A percentile compares a stretch with the other conserved stretches of the same genome.
Conservation (phyloP, 2,329 filamentous ascomycete species). For the Apiospora hydei region DNA sequence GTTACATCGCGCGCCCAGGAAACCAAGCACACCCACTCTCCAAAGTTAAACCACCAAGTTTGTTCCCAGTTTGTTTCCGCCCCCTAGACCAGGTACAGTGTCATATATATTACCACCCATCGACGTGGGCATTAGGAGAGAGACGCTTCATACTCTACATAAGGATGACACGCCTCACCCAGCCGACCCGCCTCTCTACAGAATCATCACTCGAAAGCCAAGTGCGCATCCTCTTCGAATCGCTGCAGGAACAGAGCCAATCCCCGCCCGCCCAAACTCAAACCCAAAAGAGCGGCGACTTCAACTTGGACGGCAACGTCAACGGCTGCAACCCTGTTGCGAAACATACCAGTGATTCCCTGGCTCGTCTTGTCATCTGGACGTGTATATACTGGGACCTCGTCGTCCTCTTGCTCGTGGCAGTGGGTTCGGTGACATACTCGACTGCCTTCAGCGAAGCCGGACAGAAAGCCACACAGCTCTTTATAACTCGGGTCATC, state of each 20-base stretch:
- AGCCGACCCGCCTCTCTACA: neutral
- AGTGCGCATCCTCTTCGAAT: slow-evolving; percentile 3
- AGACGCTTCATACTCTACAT: neutral
- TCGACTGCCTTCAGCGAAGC: neutral
- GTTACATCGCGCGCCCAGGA: neutral
- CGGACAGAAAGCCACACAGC: neutral
- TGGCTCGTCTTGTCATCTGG: slow-evolving; percentile 6
- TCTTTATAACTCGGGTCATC: neutral
- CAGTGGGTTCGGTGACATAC: neutral
- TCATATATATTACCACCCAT: neutral
- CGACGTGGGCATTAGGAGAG: neutral
- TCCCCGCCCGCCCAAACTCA: neutral
- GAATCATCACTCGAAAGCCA: slow-evolving; percentile 4
- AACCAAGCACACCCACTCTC: neutral
- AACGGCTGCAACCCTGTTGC: neutral
- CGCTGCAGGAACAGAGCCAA: slow-evolving; percentile 14
- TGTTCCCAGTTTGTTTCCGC: neutral
- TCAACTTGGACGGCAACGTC: neutral
- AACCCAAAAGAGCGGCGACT: neutral
- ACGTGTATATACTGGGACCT: slow-evolving; percentile 3
- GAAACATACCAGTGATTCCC: neutral
- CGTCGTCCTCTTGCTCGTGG: neutral
- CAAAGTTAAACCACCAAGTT: neutral
- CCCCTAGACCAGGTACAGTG: neutral
- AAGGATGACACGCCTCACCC: slow-evolving; percentile 10